These are phyloP conservation scores for Tetrapyrgos nigripes DNA, from an alignment of 1,284 basidiomycete genomes.

Conservation along the genomic window DNA sequence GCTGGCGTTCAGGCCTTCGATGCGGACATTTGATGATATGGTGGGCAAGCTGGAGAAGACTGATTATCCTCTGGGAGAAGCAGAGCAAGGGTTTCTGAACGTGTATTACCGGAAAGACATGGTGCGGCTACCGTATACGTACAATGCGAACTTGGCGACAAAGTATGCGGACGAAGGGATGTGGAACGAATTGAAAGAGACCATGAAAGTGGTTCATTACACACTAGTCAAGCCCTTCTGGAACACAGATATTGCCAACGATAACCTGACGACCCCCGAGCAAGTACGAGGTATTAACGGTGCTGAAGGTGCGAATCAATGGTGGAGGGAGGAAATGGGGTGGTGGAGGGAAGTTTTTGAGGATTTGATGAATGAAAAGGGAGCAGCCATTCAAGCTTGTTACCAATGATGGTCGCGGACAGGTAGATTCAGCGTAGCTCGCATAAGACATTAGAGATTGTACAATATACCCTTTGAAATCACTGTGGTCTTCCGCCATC, in stretches of 20 bases:
- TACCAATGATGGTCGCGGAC: no score
- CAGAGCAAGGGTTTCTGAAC: conserved; percentile 47
- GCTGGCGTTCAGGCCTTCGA: conserved; percentile 38
- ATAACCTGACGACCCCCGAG: conserved; percentile 29
- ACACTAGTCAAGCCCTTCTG: conserved; percentile 49
- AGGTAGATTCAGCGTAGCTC: no score
- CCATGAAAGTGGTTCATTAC: conserved; percentile 49
- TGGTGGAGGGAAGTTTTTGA: conserved; percentile 41
- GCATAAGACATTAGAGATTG: no score
- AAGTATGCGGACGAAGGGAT: conserved; percentile 37
- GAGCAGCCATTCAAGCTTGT: not conserved
- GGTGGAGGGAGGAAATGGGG: conserved; percentile 40
- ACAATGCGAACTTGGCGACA: conserved; percentile 47
- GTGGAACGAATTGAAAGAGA: conserved; percentile 40
- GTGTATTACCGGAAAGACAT: conserved; percentile 40
- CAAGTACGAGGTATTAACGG: conserved; percentile 29
- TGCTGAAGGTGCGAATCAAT: conserved; percentile 21
- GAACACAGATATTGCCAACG: conserved; percentile 22
- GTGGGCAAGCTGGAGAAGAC: conserved; percentile 35
- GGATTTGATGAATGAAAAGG: conserved; percentile 24
- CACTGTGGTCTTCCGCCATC: no score
- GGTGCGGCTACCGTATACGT: conserved; percentile 41
- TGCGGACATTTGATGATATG: conserved; percentile 38
- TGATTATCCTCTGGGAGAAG: conserved; percentile 33
- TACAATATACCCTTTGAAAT: no score